Percentiles rank a stretch among this genome's conserved stretches.
phyloP scores from a whole-genome alignment of 495 filamentous ascomycete genomes.

The Acidiella bohemica region DNA sequence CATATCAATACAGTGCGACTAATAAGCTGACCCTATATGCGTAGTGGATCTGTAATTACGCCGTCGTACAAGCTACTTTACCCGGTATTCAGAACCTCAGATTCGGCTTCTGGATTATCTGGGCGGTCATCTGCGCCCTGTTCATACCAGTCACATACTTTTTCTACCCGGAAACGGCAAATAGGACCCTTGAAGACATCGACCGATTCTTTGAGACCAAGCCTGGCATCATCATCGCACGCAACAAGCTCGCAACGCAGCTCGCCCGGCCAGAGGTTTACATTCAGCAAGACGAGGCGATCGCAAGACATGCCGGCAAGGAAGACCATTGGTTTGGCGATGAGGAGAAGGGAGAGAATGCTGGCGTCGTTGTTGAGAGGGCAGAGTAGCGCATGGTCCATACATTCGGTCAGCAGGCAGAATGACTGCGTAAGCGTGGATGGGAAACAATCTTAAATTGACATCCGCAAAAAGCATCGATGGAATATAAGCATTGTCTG shows the following conservation, averaged over 20 bases:
- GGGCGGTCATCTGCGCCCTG: constrained; percentile 16
- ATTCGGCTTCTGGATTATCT: constrained; percentile 28
- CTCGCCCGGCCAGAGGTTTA: constrained; percentile 21
- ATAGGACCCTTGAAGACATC: constrained; percentile 27
- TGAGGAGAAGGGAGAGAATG: constrained; percentile 8
- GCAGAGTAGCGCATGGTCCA: too few relatives aligned
- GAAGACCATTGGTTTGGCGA: background rate
- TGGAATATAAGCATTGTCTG: too few relatives aligned
- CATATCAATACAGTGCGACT: too few relatives aligned
- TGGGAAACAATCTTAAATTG: too few relatives aligned
- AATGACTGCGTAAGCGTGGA: too few relatives aligned
- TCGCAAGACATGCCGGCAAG: constrained; percentile 18
- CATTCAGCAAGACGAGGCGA: constrained; percentile 24
- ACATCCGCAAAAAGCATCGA: too few relatives aligned
- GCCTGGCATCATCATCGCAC: constrained; percentile 21
- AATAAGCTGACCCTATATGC: too few relatives aligned
- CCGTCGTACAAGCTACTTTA: constrained; percentile 24
- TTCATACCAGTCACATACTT: constrained; percentile 27
- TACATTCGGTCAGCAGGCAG: too few relatives aligned
- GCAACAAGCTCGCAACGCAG: constrained; percentile 23
- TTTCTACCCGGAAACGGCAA: constrained; percentile 28
- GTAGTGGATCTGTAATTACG: constrained; percentile 19
- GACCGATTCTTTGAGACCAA: constrained; percentile 24
- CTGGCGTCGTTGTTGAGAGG: constrained; percentile 6
- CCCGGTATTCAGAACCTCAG: constrained; percentile 25